Conservation (phyloP, 805 yeast species). For the Kodamaea kaohsiungensis region DNA sequence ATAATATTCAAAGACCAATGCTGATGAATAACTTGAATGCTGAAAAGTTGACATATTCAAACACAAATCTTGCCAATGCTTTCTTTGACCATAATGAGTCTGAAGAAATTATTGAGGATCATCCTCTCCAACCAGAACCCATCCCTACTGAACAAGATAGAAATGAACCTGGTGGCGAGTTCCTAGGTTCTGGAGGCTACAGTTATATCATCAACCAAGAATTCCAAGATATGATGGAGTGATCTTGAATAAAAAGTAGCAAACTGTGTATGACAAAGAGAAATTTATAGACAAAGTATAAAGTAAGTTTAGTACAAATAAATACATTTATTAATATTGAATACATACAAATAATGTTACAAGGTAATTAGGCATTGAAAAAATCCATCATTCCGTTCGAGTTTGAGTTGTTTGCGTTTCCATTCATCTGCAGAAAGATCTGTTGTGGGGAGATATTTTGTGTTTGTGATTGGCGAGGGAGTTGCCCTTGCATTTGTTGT, state of each 20-base stretch:
- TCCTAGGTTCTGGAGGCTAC: slow-evolving; percentile 25
- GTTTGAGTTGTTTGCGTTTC: slow-evolving; percentile 12
- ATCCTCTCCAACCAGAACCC: neutral
- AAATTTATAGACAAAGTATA: neutral
- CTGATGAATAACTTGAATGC: slow-evolving; percentile 8
- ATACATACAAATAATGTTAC: slow-evolving; percentile 9
- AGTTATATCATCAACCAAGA: slow-evolving; percentile 41
- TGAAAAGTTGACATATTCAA: slow-evolving; percentile 1
- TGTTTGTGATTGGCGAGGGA: slow-evolving; percentile 5
- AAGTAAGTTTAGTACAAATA: neutral
- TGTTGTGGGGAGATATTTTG: slow-evolving; percentile 41
- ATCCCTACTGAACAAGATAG: neutral
- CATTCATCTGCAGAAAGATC: slow-evolving; percentile 33
- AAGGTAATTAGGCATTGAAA: slow-evolving; percentile 17
- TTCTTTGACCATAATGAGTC: neutral
- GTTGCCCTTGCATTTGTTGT: slow-evolving; percentile 11
- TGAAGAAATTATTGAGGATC: neutral
- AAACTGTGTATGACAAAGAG: neutral
- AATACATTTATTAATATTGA: slow-evolving; percentile 7
- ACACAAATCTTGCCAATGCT: neutral
- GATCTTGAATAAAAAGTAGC: neutral
- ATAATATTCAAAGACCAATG: slow-evolving; percentile 9
- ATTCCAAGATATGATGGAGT: slow-evolving; percentile 26
- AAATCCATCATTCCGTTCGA: slow-evolving; percentile 27
- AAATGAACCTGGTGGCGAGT: neutral